Evolutionary conservation across 208 protist species (phyloP), one percentile per base, ranked within the genome.

Genomic region (Angomonas desouzai): DNA sequence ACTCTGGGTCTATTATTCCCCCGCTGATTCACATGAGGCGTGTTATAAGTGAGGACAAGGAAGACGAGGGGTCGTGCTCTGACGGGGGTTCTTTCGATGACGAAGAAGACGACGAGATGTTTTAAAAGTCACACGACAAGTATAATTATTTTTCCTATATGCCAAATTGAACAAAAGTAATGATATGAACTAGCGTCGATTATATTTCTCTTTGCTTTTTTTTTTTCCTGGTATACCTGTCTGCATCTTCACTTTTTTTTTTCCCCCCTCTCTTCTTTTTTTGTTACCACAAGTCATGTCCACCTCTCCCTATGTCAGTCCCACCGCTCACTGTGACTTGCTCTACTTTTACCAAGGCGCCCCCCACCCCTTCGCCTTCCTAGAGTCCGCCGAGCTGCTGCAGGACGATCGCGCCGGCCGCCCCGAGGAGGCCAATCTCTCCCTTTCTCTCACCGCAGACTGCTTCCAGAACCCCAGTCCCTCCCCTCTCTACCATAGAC

Each of bases 1-100:
- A 77, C 43, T 73, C 57, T 13, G 74, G 66, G 0, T 62, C 55
- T 9, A 75, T 80, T 48, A 55, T 77, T 1, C 65, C 69, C 36
- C 72, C 72, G 20, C 62, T 77, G 25, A 51, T 60, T 10, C 55
- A 65, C 10, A 56, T 55, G 43, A 63, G 55, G 18, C 55, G 13
- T 22, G 20, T 16, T 4, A 13, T 23, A 6, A 13, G 45, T 51
- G 45, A 23, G 45, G 9, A 27, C 9, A 23, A 51, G 45, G 36
- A 40, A 40, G 36, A 40, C 9, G 36, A 13, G 9, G 13, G 13
- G 13, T 40, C 13, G 36, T 18, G 36, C 36, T 40, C 36, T 40
- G 36, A 40, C 6, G n/a, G n/a, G 9, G n/a, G n/a, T 51, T 51
- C 45, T 27, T 51, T 51, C 20, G 45, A 51, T 16, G 45, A 51